Evolutionary conservation across 495 filamentous ascomycete genomes (phyloP).

Genomic region (Xylaria intraflava): DNA sequence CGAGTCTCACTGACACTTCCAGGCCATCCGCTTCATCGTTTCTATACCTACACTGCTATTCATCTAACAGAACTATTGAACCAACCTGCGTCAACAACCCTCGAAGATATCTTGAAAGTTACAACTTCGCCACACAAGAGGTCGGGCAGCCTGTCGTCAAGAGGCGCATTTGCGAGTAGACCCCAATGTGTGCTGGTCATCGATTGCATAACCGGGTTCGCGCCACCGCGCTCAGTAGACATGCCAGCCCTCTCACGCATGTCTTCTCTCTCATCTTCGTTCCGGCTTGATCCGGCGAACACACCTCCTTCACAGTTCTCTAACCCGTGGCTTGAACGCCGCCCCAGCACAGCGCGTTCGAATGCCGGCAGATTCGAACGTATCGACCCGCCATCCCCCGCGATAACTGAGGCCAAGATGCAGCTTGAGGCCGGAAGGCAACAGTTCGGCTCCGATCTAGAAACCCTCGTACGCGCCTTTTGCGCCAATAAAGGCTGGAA

Average conservation of each 20-base stretch:
- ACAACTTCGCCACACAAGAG: conserved; percentile 15
- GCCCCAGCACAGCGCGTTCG: conserved; percentile 24
- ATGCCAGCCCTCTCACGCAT: conserved; percentile 26
- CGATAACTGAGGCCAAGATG: conserved; percentile 37
- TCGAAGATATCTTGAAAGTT: conserved; percentile 35
- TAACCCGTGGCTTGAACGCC: conserved; percentile 15
- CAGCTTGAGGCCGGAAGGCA: conserved; percentile 44
- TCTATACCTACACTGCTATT: conserved; percentile 51
- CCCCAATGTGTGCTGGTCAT: conserved; percentile 44
- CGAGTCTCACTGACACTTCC: conserved; percentile 16
- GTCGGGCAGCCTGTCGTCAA: conserved; percentile 16
- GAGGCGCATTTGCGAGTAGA: conserved; percentile 23
- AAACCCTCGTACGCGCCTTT: conserved; percentile 61
- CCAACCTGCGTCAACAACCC: conserved; percentile 28
- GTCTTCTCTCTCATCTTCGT: conserved; percentile 28
- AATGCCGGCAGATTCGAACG: conserved; percentile 20
- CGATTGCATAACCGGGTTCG: conserved; percentile 47
- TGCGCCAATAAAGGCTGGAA: conserved; percentile 64
- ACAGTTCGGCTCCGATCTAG: conserved; percentile 50
- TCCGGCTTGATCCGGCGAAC: conserved; percentile 17
- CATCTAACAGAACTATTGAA: conserved; percentile 46
- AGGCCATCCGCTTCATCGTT: conserved; percentile 61
- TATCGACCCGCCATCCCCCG: conserved; percentile 25
- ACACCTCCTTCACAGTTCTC: conserved; percentile 16
- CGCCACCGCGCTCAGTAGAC: conserved; percentile 29